phyloP scores from a whole-genome alignment of 495 filamentous ascomycete genomes.

The Aspergillus leporis region DNA sequence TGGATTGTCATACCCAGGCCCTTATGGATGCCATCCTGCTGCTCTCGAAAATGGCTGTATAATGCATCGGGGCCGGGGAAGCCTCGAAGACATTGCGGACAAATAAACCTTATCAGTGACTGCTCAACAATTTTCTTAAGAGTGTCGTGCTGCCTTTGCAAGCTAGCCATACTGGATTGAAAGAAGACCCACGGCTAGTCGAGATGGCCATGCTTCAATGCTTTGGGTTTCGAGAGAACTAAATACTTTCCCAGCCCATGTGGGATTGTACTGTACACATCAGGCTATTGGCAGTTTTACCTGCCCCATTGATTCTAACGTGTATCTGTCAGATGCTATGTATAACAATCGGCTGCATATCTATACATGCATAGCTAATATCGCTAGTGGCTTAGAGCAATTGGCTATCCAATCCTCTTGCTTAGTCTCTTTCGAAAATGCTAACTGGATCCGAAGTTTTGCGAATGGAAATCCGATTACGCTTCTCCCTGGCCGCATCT shows the following conservation, averaged over 20 bases:
- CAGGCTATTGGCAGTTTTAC: too few species aligned
- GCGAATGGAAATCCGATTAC: constrained; percentile 5
- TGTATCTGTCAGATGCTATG: not conserved
- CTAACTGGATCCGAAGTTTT: not conserved
- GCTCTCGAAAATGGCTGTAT: not conserved
- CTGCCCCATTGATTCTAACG: not conserved
- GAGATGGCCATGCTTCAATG: not conserved
- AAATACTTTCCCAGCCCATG: not conserved
- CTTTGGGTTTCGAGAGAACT: not conserved
- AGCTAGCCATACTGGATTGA: not conserved
- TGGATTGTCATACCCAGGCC: not conserved
- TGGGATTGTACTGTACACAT: not conserved
- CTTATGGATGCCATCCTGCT: not conserved
- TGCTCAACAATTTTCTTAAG: not conserved
- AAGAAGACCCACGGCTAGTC: not conserved
- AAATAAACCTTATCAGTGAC: not conserved
- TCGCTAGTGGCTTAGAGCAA: not conserved
- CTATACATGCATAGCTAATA: not conserved
- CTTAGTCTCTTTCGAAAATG: constrained; percentile 6
- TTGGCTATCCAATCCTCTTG: not conserved
- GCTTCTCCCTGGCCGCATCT: constrained; percentile 7
- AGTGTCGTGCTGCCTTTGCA: not conserved
- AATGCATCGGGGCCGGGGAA: not conserved
- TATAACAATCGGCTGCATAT: not conserved
- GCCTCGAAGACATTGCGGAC: not conserved